Evolutionary conservation across 768 basidiomycete species (phyloP).

Genomic region (Kwoniella sp.): DNA sequence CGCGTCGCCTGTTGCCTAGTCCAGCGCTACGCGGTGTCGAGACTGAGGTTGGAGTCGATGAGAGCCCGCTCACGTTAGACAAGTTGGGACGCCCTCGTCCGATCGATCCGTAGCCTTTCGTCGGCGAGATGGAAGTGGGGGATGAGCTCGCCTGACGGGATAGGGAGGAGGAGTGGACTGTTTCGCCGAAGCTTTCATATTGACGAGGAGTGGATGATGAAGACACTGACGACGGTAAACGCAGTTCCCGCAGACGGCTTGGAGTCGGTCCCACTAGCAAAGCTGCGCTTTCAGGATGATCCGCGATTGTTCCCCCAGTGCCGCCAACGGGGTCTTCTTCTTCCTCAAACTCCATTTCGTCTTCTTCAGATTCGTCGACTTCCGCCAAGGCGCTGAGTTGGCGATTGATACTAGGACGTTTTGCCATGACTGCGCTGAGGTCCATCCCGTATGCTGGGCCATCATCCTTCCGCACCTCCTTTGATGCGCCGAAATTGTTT

Average conservation of each 20-base stretch:
- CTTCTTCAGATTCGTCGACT: constrained; percentile 43
- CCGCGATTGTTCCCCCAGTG: not conserved
- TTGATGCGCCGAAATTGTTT: not conserved
- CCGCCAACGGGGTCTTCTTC: constrained; percentile 1
- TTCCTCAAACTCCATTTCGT: constrained; percentile 5
- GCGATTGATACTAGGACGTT: constrained; percentile 26
- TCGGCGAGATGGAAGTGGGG: constrained; percentile 17
- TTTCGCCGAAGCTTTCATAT: constrained; percentile 5
- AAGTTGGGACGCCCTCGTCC: constrained; percentile 38
- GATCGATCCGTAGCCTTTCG: constrained; percentile 37
- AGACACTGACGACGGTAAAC: constrained; percentile 17
- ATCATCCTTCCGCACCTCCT: constrained; percentile 22
- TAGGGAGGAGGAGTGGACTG: constrained; percentile 12
- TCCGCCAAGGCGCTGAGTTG: constrained; percentile 34
- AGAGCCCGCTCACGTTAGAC: constrained; percentile 13
- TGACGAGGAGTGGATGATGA: constrained; percentile 15
- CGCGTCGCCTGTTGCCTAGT: constrained; percentile 8
- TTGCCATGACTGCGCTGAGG: constrained; percentile 10
- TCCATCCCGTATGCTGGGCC: constrained; percentile 10
- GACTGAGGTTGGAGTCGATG: constrained; percentile 15
- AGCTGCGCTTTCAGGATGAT: constrained; percentile 1
- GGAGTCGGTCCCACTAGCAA: constrained; percentile 6
- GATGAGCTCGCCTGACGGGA: not conserved
- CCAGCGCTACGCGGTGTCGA: constrained; percentile 24
- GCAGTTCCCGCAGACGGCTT: constrained; percentile 20